Percentiles rank a stretch among this genome's conserved stretches.
Evolutionary conservation across 108 stramenopile species (phyloP).

Genomic region (Cylindrotheca closterium): DNA sequence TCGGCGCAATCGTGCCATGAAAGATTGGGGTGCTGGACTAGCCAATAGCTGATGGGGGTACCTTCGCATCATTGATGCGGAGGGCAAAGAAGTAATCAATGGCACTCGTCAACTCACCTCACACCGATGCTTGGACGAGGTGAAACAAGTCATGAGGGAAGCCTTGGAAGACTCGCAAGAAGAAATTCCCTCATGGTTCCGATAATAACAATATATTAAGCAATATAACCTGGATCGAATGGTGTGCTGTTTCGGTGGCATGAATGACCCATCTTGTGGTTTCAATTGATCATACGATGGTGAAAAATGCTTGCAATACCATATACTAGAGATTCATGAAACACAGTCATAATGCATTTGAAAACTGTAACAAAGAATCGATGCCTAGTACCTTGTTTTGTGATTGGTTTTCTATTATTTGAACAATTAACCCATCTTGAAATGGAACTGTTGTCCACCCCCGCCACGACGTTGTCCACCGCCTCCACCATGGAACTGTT

Average conservation of each 20-base stretch:
- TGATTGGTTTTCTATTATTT: no score
- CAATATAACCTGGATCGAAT: neutral
- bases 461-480: constrained; percentile 44
- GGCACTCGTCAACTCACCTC: constrained; percentile 37
- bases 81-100: constrained; percentile 32
- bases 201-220: neutral
- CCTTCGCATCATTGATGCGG: constrained; percentile 39
- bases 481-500: constrained; percentile 44
- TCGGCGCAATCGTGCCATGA: constrained; percentile 24
- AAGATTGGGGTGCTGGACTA: constrained; percentile 35
- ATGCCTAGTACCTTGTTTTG: no score
- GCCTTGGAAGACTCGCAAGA: constrained; percentile 27
- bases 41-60: constrained; percentile 44
- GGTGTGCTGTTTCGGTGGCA: neutral
- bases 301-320: no score
- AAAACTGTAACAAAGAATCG: no score
- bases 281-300: no score
- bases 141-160: constrained; percentile 26
- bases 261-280: no score
- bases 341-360: no score
- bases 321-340: no score
- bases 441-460: constrained; percentile 60
- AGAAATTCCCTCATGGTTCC: constrained; percentile 7
- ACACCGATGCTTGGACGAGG: constrained; percentile 4
- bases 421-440: constrained; percentile 35